These are phyloP conservation scores for Phytopythium litorale DNA, from an alignment of 352 stramenopile species.

Conservation along the genomic window DNA sequence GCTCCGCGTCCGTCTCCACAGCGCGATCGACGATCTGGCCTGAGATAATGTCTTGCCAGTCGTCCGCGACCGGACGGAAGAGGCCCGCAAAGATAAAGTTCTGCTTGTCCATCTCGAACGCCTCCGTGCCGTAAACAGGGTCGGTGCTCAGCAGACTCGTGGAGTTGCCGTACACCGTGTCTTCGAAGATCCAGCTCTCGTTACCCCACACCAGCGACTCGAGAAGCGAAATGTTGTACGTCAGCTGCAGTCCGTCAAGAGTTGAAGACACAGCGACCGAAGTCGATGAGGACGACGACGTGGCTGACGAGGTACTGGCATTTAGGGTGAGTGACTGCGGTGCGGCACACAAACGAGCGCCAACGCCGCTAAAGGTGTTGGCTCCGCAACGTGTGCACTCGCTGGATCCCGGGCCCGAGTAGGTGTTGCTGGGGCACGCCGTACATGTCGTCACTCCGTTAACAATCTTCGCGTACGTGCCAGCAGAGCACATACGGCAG, in stretches of 20 bases:
- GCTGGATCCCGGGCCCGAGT: constrained; percentile 41
- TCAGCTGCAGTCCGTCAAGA: constrained; percentile 29
- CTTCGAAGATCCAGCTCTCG: constrained; percentile 43
- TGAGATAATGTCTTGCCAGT: constrained; percentile 44
- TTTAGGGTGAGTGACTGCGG: constrained; percentile 42
- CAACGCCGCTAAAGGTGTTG: constrained; percentile 57
- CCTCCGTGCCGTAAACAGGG: constrained; percentile 36
- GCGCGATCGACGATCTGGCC: constrained; percentile 61
- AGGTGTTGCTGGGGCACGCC: constrained; percentile 57
- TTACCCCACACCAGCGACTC: constrained; percentile 71
- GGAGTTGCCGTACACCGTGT: constrained; percentile 31
- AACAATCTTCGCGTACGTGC: constrained; percentile 31
- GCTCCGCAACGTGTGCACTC: constrained; percentile 50
- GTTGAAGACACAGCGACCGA: constrained; percentile 10
- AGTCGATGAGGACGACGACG: constrained; percentile 17
- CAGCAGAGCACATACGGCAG: constrained; percentile 58
- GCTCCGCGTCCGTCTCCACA: constrained; percentile 36
- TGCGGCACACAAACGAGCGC: constrained; percentile 38
- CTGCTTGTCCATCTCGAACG: constrained; percentile 39
- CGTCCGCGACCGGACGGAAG: constrained; percentile 53
- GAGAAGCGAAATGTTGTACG: constrained; percentile 73
- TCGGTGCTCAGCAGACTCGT: constrained; percentile 27
- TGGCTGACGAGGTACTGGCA: constrained; percentile 10
- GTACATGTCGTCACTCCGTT: constrained; percentile 43
- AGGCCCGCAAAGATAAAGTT: constrained; percentile 52